These are phyloP conservation scores for Erodium moschatum DNA, from an alignment of 441 rosid genomes.

Conservation along the genomic window DNA sequence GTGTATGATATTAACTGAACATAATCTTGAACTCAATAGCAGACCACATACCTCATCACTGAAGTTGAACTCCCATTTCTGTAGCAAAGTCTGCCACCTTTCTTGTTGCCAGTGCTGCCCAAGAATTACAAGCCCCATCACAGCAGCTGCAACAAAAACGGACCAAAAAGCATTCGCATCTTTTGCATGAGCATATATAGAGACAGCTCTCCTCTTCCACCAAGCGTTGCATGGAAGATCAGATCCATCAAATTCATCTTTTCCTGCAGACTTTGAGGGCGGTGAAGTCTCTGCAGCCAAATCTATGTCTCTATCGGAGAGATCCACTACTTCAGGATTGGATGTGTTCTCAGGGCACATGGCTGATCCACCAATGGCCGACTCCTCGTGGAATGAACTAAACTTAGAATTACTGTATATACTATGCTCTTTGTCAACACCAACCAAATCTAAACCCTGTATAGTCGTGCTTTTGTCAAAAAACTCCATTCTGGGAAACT, in stretches of 20 bases:
- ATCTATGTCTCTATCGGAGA: constrained; percentile 29
- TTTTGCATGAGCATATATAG: constrained; percentile 64
- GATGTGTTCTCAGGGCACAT: constrained; percentile 28
- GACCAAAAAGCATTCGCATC: constrained; percentile 92
- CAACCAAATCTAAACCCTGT: constrained; percentile 28
- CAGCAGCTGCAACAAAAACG: constrained; percentile 80
- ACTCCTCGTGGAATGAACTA: constrained; percentile 44
- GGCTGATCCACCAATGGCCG: constrained; percentile 39
- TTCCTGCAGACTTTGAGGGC: constrained; percentile 31
- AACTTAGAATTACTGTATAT: constrained; percentile 37
- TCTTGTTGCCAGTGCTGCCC: constrained; percentile 94
- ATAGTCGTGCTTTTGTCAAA: constrained; percentile 30
- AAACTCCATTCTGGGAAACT: constrained; percentile 38
- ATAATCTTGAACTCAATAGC: not conserved
- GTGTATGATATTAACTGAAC: not conserved
- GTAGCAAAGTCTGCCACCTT: constrained; percentile 79
- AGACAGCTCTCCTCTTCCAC: constrained; percentile 84
- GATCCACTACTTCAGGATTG: constrained; percentile 34
- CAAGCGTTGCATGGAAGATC: constrained; percentile 72
- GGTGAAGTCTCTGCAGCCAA: constrained; percentile 29
- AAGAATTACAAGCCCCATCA: constrained; percentile 79
- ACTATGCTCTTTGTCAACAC: constrained; percentile 37
- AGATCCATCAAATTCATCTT: constrained; percentile 28
- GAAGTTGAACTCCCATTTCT: constrained; percentile 66
- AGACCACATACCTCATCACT: constrained; percentile 50